Evolutionary conservation across 139 green algal genomes (phyloP).

Genomic region (Asterochloris erici): DNA sequence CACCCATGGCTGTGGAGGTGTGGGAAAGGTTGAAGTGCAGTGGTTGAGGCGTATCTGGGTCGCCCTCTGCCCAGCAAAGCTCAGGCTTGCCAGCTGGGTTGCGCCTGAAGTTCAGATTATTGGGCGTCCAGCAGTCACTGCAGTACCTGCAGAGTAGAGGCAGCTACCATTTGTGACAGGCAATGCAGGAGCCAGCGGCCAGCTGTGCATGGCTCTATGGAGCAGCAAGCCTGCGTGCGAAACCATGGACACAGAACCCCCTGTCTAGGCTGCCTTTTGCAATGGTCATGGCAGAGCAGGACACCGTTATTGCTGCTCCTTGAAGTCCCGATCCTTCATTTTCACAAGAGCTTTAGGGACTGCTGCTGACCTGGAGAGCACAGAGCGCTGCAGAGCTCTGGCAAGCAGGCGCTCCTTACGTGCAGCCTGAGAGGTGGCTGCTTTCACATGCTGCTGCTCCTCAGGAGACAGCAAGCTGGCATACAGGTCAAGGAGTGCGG

Average conservation of each 20-base stretch:
- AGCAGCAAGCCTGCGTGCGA: too few relatives aligned
- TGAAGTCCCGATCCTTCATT: too few relatives aligned
- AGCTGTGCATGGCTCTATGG: too few relatives aligned
- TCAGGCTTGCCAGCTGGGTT: slow-evolving; percentile 46
- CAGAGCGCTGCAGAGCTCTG: slow-evolving; percentile 30
- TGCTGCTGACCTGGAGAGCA: slow-evolving; percentile 4
- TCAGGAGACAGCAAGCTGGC: slow-evolving; percentile 28
- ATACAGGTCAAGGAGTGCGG: slow-evolving; percentile 16
- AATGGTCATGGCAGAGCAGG: too few relatives aligned
- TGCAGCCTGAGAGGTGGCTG: slow-evolving; percentile 11
- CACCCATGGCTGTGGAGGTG: slow-evolving; percentile 44
- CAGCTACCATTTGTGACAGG: too few relatives aligned
- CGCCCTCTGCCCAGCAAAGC: slow-evolving; percentile 17
- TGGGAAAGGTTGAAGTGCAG: slow-evolving; percentile 66
- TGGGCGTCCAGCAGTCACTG: background rate
- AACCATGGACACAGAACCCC: too few relatives aligned
- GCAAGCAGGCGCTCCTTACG: slow-evolving; percentile 47
- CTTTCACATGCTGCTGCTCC: slow-evolving; percentile 24
- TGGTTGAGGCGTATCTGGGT: background rate
- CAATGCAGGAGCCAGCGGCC: too few relatives aligned
- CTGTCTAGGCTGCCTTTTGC: too few relatives aligned
- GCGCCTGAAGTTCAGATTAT: slow-evolving; percentile 34
- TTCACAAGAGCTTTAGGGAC: too few relatives aligned
- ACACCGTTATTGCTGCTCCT: too few relatives aligned
- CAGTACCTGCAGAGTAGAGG: slow-evolving; percentile 1